Evolutionary conservation across 306 rosid genomes (phyloP), one percentile per base, ranked within the genome.

Genomic region (Prunus salicina): DNA sequence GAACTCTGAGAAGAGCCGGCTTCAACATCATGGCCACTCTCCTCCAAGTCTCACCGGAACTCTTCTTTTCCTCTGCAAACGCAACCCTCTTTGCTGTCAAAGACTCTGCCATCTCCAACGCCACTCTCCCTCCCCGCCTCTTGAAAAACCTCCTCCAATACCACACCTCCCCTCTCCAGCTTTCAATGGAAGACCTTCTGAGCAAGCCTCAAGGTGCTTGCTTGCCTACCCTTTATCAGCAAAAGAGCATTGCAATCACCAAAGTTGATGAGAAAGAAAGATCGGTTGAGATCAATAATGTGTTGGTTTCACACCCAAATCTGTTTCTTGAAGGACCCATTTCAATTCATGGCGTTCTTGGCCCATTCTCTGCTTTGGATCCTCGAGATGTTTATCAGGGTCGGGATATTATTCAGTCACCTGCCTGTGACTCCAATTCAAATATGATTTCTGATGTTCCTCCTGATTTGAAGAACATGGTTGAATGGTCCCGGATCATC

Each of bases 301-400:
- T 87, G 1, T 18, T 25, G 49, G 78, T 93, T 12, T 87, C 97
- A 11, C 79, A 86, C 74, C 96, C 93, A 12, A 82, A 91, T 69
- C 53, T 91, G 20, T 90, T 83, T 74, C 82, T 88, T 4, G 86
- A 63, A 2, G 83, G 77, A 1, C 51, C 85, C 18, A 49, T 93
- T 15, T 83, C 81, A 2, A 75, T 91, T 27, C 97, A 93, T 13
- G 97, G 93, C 2, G 96, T 93, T 82, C 78, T 79, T 63, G 80
- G 74, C 5, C 96, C 91, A 0, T 93, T 91, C 60, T 81, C 84
- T 14, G 70, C 91, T 3, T 11, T 88, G 5, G 81, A 63, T 50
- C 87, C 80, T 10, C 79, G 64, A 5, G 84, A 82, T 76, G 58
- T 74, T 2, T 71, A 49, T 43, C 80, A 77, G 16, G 85, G 87